phyloP scores from a whole-genome alignment of 306 rosid species.

The Quercus alba region DNA sequence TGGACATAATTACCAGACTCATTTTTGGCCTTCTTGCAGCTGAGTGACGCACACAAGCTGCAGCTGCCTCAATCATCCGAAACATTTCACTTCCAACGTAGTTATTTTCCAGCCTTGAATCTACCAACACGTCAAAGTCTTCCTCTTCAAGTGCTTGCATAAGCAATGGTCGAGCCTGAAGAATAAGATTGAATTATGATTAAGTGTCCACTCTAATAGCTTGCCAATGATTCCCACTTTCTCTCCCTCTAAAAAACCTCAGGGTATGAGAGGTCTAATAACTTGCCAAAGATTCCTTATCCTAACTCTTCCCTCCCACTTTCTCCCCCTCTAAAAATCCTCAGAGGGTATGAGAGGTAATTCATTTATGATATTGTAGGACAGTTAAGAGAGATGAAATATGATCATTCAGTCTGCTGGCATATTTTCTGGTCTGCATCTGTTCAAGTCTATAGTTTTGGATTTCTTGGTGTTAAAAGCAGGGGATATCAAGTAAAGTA shows the following conservation, averaged over 20 bases:
- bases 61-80: conserved; percentile 90
- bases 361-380: background rate
- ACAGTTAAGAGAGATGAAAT: background rate
- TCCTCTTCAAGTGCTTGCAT: conserved; percentile 55
- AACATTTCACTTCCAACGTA: conserved; percentile 64
- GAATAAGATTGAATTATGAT: conserved; percentile 17
- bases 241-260: background rate
- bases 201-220: background rate
- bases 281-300: no score
- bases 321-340: background rate
- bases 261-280: background rate
- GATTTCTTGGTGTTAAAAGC: background rate
- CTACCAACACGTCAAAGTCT: conserved; percentile 61
- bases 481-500: background rate
- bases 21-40: conserved; percentile 75
- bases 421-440: background rate
- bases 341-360: background rate
- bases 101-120: conserved; percentile 65
- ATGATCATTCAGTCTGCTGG: background rate
- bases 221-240: background rate
- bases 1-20: conserved; percentile 66
- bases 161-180: conserved; percentile 85
- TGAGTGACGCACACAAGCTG: conserved; percentile 90
- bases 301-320: background rate
- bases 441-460: background rate